Base-by-base conservation (phyloP, 257 asterid species). In the Apocynum venetum region DNA sequence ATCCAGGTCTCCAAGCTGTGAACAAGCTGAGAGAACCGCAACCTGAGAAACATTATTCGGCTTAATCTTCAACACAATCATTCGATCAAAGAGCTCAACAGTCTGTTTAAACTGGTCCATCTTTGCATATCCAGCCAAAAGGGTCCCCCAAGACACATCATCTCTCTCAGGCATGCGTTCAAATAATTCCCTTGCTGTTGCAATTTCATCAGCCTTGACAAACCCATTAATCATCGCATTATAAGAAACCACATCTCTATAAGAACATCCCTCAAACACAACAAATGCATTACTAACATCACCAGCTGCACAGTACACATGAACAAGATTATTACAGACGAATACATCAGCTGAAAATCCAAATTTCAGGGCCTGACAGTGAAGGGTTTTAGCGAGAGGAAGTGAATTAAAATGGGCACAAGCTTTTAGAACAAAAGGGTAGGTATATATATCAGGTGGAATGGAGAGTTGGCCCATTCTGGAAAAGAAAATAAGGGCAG, bases 81-180 rank as follows among this genome's bases (percentile, higher is more conserved):
- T 92, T 31, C 68, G 75, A 82, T 92, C 91, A 57, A 89, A 90
- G 80, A 92, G 79, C 48, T 82, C 88, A 53, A 92, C 79, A 8
- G 91, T 96, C 77, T 94, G 91, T 47, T 10, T 76, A 59, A 90
- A 87, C 6, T 64, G 85, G 64, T 80, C 78, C 81, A 35, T 78
- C 68, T 90, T 91, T 4, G 96, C 94, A 52, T 85, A 94, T 55
- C 98, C 98, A 0, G 96, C 93, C 85, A 92, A 31, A 48, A 94
- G 86, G 25, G 96, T 90, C 4, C 91, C 97, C 90, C 90, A 90
- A 74, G 98, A 89, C 76, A 95, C 88, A 13, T 78, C 74, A 78
- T 95, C 96, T 82, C 90, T 80, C 5, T 73, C 77, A 59, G 92
- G 86, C 96, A 95, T 92, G 83, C 84, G 84, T 13, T 88, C 90